Base-by-base conservation (phyloP, 192 early-diverging fungal species). In the Backusella mclennaniae region DNA sequence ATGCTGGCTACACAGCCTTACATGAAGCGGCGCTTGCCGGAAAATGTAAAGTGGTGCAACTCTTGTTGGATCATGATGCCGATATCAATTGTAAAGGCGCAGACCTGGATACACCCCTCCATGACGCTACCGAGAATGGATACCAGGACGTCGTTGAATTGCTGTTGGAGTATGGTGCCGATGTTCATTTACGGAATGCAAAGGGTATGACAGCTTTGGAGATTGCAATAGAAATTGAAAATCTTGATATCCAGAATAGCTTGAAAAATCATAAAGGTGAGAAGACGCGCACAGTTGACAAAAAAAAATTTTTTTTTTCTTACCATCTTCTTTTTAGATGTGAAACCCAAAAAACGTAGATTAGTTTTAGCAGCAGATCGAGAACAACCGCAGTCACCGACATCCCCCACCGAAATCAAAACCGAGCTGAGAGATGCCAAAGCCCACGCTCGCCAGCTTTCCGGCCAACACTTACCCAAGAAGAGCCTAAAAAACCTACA, bases 1-100 rank as follows among this genome's bases (percentile, higher is more conserved):
- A 93, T 69, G 89, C 91, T 35, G 90, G 90, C 4, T 85, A 88
- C 78, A 92, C 90, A 9, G 90, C 90, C 6, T 53, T 93, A 19
- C 92, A 93, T 75, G 84, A 91, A 77, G 87, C 91, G 19, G 84
- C 91, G 29, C 84, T 92, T 3, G 82, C 86, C 19, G 91, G 91
- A 2, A 83, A 84, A 39, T 26, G 71, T 12, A 80, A 87, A 38
- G 85, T 90, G 49, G 87, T 90, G 12, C 73, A 80, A 38, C 73
- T 90, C 2, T 72, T 90, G 35, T 85, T 82, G 41, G 89, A 79
- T 56, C 84, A 86, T 73, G 88, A 89, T 21, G 89, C 91, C 7
- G 86, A 92, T 70, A 82, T 85, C 59, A 84, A 88, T 72, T 89
- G 89, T 8, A 85, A 88, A 36, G 92, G 90, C 4, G 82, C 84